Evolutionary conservation across 1,284 basidiomycete species (phyloP).

Genomic region (Pascua sp.): DNA sequence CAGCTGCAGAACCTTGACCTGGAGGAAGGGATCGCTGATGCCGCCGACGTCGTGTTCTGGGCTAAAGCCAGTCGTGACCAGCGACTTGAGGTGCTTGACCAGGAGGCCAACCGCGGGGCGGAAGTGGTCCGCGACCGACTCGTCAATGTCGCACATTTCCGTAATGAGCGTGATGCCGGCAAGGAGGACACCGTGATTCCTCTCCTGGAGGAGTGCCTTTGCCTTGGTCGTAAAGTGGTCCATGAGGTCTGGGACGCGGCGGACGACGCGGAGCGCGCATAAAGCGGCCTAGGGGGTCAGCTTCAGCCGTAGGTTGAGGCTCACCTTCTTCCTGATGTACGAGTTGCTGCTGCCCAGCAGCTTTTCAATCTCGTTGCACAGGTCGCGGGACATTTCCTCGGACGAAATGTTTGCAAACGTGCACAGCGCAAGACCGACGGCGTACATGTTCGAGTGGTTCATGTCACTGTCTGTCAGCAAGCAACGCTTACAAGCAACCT

Average conservation of each 20-base stretch:
- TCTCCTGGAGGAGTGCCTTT: slow-evolving; percentile 86
- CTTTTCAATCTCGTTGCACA: slow-evolving; percentile 97
- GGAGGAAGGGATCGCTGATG: slow-evolving; percentile 97
- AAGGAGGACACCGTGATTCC: slow-evolving; percentile 94
- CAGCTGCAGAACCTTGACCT: slow-evolving; percentile 94
- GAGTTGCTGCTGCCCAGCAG: slow-evolving; percentile 95
- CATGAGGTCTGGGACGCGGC: slow-evolving; percentile 92
- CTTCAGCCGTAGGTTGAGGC: slow-evolving; percentile 10
- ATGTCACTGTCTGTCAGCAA: slow-evolving; percentile 68
- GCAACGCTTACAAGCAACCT: slow-evolving; percentile 38
- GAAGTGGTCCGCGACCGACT: slow-evolving; percentile 74
- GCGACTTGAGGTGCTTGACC: slow-evolving; percentile 90
- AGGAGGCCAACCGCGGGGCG: slow-evolving; percentile 91
- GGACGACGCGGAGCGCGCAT: slow-evolving; percentile 92
- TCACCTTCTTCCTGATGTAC: slow-evolving; percentile 96
- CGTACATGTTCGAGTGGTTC: slow-evolving; percentile 99
- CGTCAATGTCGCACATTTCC: slow-evolving; percentile 85
- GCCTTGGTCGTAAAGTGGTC: slow-evolving; percentile 89
- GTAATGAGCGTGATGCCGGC: slow-evolving; percentile 91
- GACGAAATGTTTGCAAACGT: slow-evolving; percentile 99
- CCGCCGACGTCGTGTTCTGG: slow-evolving; percentile 99
- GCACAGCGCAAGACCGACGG: slow-evolving; percentile 92
- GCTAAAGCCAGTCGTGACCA: slow-evolving; percentile 95
- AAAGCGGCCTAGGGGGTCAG: slow-evolving; percentile 69
- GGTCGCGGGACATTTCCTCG: slow-evolving; percentile 96